Conservation (phyloP, 2,329 filamentous ascomycete genomes). For the Rutstroemia sp. region DNA sequence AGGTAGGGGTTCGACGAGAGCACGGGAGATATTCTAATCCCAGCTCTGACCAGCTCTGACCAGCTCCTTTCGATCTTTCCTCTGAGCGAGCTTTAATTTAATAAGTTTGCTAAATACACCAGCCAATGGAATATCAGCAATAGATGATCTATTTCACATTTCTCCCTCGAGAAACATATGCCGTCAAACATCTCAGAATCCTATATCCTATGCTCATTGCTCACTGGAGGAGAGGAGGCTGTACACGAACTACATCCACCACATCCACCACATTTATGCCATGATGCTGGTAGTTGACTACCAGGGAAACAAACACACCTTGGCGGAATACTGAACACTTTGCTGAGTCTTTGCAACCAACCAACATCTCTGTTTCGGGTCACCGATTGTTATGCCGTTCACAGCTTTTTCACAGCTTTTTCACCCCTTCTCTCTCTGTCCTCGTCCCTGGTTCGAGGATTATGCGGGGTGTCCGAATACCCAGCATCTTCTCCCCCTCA, state of each 20-base stretch:
- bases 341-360: no score
- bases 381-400: not conserved
- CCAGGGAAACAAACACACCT: no score
- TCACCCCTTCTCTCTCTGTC: not conserved
- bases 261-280: no score
- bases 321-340: no score
- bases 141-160: not conserved
- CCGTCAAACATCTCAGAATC: not conserved
- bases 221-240: no score
- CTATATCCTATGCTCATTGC: no score
- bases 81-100: not conserved
- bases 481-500: not conserved
- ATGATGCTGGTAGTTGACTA: no score
- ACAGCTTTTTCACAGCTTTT: constrained; percentile 3
- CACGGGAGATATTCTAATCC: no score
- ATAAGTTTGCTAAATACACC: not conserved
- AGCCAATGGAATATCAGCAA: not conserved
- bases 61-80: not conserved
- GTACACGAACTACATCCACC: no score
- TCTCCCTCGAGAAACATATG: not conserved
- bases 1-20: no score
- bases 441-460: constrained; percentile 5
- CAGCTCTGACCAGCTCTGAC: not conserved
- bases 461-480: not conserved
- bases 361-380: no score